Percentiles rank a stretch among this genome's conserved stretches.
phyloP scores from a whole-genome alignment of 129 eudicot species.

The Flaveria ramosissima region DNA sequence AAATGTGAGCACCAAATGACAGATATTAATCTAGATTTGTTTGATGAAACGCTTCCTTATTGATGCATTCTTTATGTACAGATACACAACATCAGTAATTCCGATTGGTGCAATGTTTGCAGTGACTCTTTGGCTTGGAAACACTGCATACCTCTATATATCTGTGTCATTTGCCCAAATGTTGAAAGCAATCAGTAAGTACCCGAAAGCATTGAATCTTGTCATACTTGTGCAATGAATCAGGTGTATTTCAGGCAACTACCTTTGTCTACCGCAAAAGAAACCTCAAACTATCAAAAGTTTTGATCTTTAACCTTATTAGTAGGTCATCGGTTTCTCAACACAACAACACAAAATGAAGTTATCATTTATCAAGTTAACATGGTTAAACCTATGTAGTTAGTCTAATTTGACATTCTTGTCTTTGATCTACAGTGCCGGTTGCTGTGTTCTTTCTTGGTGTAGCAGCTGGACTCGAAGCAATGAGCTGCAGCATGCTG shows the following conservation, averaged over 20 bases:
- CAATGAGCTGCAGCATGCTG: conserved; percentile 79
- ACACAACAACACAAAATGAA: no score
- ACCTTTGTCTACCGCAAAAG: background rate
- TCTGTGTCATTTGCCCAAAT: conserved; percentile 92
- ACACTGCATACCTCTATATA: conserved; percentile 86
- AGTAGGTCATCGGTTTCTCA: no score
- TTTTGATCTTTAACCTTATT: background rate
- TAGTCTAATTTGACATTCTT: background rate
- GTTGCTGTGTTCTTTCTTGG: conserved; percentile 85
- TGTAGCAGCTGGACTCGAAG: conserved; percentile 84
- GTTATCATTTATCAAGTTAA: no score
- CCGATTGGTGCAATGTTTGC: conserved; percentile 96
- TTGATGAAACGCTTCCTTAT: background rate
- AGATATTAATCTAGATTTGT: conserved; percentile 1
- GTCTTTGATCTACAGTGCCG: conserved; percentile 55
- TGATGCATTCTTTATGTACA: conserved; percentile 28
- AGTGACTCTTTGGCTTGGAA: conserved; percentile 96
- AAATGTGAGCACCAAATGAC: conserved; percentile 54
- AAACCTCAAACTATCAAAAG: background rate
- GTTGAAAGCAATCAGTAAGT: conserved; percentile 92
- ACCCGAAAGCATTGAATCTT: no score
- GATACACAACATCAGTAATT: conserved; percentile 69
- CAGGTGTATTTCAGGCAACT: no score
- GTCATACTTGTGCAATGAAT: no score
- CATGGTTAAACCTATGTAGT: no score